Evolutionary conservation across 73 alveolate genomes (phyloP).

Genomic region (Paramecium tetraurelia): DNA sequence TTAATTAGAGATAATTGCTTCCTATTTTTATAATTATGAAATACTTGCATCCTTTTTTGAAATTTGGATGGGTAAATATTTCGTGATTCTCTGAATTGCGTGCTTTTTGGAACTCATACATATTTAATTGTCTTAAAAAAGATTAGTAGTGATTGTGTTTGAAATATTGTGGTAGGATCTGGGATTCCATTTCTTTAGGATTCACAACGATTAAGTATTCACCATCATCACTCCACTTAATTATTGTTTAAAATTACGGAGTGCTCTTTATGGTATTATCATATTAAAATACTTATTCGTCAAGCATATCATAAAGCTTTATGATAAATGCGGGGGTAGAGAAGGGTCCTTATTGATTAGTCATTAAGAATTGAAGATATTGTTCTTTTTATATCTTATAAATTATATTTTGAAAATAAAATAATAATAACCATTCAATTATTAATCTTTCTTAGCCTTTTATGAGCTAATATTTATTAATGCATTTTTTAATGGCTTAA

Average conservation of each 20-base stretch:
- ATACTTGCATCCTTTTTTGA: not conserved
- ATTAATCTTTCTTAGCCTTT: not conserved
- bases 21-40: not conserved
- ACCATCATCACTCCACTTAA: conserved; percentile 10
- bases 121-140: not conserved
- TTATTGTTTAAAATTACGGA: not conserved
- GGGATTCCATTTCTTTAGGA: not conserved
- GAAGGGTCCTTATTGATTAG: not conserved
- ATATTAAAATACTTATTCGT: not conserved
- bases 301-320: not conserved
- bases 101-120: conserved; percentile 2
- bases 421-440: not conserved
- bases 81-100: not conserved
- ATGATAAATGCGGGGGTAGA: not conserved
- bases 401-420: not conserved
- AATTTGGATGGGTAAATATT: conserved; percentile 4
- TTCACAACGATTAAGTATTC: not conserved
- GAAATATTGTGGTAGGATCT: not conserved
- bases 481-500: no score
- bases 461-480: not conserved
- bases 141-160: conserved; percentile 15
- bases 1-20: not conserved
- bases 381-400: not conserved
- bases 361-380: not conserved
- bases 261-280: not conserved